Percentiles rank a stretch among this genome's conserved stretches.
These are phyloP conservation scores for Oryza longistaminata DNA, from an alignment of 176 grass and related monocot genomes.

Conservation along the genomic window DNA sequence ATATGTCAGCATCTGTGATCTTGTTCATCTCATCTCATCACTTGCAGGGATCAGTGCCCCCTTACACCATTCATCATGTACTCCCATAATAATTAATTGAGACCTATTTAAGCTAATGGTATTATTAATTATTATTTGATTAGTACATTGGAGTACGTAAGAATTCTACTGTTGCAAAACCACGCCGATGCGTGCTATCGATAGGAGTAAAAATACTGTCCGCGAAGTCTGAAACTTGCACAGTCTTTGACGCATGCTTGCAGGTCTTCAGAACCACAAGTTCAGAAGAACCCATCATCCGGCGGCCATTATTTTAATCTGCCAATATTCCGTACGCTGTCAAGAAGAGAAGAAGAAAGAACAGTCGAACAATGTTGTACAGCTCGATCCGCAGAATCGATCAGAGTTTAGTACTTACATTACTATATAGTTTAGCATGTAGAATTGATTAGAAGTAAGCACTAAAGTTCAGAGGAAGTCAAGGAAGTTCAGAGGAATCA, in stretches of 20 bases:
- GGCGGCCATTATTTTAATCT: not conserved
- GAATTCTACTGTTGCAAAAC: not conserved
- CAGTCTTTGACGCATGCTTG: not conserved
- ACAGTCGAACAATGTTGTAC: not conserved
- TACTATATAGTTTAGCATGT: too few species aligned
- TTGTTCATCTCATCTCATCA: not conserved
- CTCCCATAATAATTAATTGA: not conserved
- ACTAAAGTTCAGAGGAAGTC: not conserved
- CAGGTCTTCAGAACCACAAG: not conserved
- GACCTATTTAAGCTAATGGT: not conserved
- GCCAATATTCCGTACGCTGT: not conserved
- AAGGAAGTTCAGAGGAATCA: not conserved
- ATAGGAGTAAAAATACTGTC: not conserved
- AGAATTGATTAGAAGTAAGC: too few species aligned
- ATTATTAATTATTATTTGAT: not conserved
- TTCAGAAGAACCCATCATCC: not conserved
- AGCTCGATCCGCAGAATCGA: not conserved
- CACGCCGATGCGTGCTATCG: not conserved
- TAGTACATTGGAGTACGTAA: not conserved
- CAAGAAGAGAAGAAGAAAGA: not conserved
- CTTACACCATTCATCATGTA: not conserved
- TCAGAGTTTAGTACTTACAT: too few species aligned
- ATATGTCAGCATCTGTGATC: not conserved
- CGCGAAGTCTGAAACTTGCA: not conserved
- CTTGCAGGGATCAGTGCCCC: not conserved